Conservation (phyloP, 2,329 filamentous ascomycete species). For the Aspergillus pseudoviridinutans region DNA sequence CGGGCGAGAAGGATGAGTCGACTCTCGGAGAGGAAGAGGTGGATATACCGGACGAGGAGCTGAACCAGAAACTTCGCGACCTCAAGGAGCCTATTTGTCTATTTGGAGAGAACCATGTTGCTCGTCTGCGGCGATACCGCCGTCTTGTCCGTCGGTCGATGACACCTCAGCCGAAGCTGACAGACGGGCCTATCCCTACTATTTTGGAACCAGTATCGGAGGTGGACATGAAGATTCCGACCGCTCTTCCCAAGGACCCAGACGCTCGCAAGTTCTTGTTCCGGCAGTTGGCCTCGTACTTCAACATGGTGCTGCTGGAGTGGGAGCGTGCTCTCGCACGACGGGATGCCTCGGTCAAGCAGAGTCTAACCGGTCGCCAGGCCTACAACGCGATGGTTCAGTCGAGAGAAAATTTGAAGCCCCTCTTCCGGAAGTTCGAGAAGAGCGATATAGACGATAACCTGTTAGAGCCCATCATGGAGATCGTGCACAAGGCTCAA, state of each 20-base stretch:
- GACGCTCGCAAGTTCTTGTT: conserved; percentile 69
- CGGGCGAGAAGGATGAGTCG: conserved; percentile 21
- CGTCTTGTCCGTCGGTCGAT: conserved; percentile 50
- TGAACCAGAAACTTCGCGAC: conserved; percentile 63
- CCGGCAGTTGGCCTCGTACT: conserved; percentile 88
- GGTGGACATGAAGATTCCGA: conserved; percentile 79
- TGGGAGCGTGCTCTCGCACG: conserved; percentile 74
- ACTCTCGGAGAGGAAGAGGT: conserved; percentile 39
- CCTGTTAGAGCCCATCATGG: conserved; percentile 75
- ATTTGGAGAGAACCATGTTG: conserved; percentile 76
- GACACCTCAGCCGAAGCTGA: conserved; percentile 44
- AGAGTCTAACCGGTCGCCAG: conserved; percentile 73
- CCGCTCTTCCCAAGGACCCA: conserved; percentile 59
- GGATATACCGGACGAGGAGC: conserved; percentile 65
- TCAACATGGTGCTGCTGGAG: conserved; percentile 88
- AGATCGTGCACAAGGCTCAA: conserved; percentile 89
- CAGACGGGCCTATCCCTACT: conserved; percentile 80
- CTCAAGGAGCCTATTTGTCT: conserved; percentile 69
- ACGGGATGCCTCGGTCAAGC: conserved; percentile 55
- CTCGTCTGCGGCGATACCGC: conserved; percentile 66
- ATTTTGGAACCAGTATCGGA: conserved; percentile 75
- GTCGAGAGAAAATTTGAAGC: conserved; percentile 80
- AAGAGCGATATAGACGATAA: conserved; percentile 72
- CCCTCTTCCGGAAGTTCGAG: conserved; percentile 87
- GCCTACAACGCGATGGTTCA: conserved; percentile 83